Conservation (phyloP, 2,329 filamentous ascomycete species). For the Alternaria panax region DNA sequence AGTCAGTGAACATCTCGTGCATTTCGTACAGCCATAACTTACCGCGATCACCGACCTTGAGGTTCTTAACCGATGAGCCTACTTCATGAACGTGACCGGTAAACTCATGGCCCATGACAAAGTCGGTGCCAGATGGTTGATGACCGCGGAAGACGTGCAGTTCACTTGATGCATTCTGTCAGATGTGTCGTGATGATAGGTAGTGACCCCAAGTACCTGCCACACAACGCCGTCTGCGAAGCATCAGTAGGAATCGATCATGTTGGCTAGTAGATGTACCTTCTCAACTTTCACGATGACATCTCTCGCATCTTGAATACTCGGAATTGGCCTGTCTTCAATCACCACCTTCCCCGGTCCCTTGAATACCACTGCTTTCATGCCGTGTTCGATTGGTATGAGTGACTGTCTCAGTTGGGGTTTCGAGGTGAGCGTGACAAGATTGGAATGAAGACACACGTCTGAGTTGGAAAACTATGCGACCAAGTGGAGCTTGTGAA, state of each 20-base stretch:
- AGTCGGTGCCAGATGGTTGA: conserved; percentile 70
- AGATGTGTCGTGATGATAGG: neutral
- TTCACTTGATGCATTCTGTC: conserved; percentile 63
- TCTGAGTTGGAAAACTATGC: neutral
- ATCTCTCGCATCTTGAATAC: conserved; percentile 74
- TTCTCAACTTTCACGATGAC: conserved; percentile 84
- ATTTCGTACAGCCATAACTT: no score
- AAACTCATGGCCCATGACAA: conserved; percentile 85
- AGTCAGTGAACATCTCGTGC: no score
- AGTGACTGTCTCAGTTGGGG: neutral
- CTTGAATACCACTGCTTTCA: conserved; percentile 91
- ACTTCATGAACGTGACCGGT: conserved; percentile 75
- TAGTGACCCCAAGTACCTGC: conserved; percentile 66
- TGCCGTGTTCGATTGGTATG: conserved; percentile 55
- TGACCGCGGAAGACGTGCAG: conserved; percentile 87
- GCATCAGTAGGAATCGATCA: conserved; percentile 13
- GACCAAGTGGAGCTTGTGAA: conserved; percentile 7
- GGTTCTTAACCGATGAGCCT: conserved; percentile 71
- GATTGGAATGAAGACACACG: neutral
- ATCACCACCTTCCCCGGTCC: conserved; percentile 77
- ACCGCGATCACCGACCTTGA: conserved; percentile 77
- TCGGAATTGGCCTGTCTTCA: conserved; percentile 80
- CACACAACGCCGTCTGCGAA: conserved; percentile 75
- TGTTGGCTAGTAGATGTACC: conserved; percentile 17
- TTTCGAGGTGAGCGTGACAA: neutral